These are phyloP conservation scores for Entoloma clypeatum DNA, from an alignment of 1,284 basidiomycete genomes.

Conservation along the genomic window DNA sequence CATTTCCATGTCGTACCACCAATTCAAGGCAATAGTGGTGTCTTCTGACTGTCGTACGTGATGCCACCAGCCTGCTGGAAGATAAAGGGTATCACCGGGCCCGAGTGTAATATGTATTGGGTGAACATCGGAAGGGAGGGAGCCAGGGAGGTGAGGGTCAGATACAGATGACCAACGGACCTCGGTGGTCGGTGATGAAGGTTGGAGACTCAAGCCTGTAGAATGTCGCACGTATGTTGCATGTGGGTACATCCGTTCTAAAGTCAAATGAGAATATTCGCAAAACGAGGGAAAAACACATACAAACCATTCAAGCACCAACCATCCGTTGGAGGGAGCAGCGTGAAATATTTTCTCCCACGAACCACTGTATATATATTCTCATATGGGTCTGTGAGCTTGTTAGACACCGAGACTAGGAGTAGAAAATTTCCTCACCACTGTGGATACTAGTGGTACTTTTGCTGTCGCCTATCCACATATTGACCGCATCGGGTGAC, in stretches of 20 bases:
- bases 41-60: conserved; percentile 67
- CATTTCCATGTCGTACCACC: conserved; percentile 84
- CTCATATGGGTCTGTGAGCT: conserved; percentile 76
- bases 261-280: conserved; percentile 9
- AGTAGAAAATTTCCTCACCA: conserved; percentile 41
- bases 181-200: conserved; percentile 42
- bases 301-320: conserved; percentile 71
- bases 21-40: conserved; percentile 77
- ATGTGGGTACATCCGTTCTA: conserved; percentile 68
- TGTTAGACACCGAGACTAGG: background rate
- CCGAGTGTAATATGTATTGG: conserved; percentile 64
- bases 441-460: conserved; percentile 85
- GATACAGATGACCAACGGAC: conserved; percentile 73
- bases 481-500: conserved; percentile 81
- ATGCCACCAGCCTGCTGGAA: conserved; percentile 92
- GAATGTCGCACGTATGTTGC: conserved; percentile 54
- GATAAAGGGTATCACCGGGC: conserved; percentile 80
- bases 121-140: conserved; percentile 48
- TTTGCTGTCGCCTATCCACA: conserved; percentile 81
- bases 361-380: conserved; percentile 87
- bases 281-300: conserved; percentile 7
- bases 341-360: conserved; percentile 80
- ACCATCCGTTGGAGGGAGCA: conserved; percentile 85
- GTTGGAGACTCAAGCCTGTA: conserved; percentile 30
- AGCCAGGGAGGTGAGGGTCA: conserved; percentile 47